phyloP scores from a whole-genome alignment of 805 yeast species.

The Jamesozyma spencerorum region DNA sequence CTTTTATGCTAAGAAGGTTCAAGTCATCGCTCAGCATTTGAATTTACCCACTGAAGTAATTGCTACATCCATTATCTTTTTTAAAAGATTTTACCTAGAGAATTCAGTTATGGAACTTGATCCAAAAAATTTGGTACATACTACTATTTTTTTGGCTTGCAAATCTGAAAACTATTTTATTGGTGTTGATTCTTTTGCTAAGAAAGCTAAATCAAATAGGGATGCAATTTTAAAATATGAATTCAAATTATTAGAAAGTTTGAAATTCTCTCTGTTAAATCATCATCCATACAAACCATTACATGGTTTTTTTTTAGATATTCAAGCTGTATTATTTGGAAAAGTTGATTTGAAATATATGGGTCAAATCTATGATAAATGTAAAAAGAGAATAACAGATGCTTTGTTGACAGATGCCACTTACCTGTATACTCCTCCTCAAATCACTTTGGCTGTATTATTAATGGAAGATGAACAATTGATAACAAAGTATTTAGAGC shows the following conservation, averaged over 20 bases:
- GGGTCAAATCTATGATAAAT: conserved; percentile 61
- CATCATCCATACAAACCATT: conserved; percentile 86
- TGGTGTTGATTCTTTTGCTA: conserved; percentile 70
- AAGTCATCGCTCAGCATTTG: conserved; percentile 60
- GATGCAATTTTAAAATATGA: conserved; percentile 69
- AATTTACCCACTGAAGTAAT: conserved; percentile 81
- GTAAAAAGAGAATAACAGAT: conserved; percentile 55
- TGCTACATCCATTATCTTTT: conserved; percentile 77
- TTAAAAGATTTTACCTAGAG: conserved; percentile 68
- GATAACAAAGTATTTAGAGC: conserved; percentile 55
- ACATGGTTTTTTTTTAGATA: conserved; percentile 91
- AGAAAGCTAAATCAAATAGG: conserved; percentile 58
- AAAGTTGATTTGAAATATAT: conserved; percentile 45
- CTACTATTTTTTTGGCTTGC: conserved; percentile 83
- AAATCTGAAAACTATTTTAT: conserved; percentile 88
- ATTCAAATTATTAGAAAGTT: conserved; percentile 60
- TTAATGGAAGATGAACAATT: conserved; percentile 55
- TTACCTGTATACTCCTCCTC: conserved; percentile 85
- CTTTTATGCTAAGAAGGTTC: conserved; percentile 64
- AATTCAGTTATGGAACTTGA: conserved; percentile 81
- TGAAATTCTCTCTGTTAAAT: conserved; percentile 70
- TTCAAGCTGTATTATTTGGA: conserved; percentile 50
- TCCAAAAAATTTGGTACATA: conserved; percentile 72
- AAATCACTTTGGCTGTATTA: conserved; percentile 83
- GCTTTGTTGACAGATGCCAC: conserved; percentile 68